Evolutionary conservation across 1,139 yeast genomes (phyloP).

Genomic region (Entelexis paramagnoliae): DNA sequence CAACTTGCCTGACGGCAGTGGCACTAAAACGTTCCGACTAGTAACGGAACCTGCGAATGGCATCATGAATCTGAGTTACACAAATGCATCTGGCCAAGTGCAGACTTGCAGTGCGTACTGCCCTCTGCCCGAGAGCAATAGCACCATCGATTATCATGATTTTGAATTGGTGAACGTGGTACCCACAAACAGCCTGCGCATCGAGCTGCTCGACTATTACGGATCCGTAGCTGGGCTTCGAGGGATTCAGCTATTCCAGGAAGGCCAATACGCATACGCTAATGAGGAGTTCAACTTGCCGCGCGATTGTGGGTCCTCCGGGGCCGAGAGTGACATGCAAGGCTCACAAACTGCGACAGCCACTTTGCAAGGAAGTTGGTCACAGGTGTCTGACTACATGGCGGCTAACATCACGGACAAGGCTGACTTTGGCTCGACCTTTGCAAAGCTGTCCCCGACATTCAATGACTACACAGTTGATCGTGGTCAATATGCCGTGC

Average conservation of each 20-base stretch:
- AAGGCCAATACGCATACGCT: constrained; percentile 55
- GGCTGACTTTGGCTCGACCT: constrained; percentile 32
- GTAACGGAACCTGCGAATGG: constrained; percentile 73
- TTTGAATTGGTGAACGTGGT: constrained; percentile 68
- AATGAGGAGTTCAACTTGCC: constrained; percentile 64
- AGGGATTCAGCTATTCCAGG: constrained; percentile 66
- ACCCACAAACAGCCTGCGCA: constrained; percentile 49
- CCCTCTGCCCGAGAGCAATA: constrained; percentile 42
- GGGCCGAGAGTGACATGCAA: neutral
- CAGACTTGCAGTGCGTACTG: constrained; percentile 76
- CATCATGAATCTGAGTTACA: constrained; percentile 81
- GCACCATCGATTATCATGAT: constrained; percentile 53
- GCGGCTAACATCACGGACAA: constrained; percentile 32
- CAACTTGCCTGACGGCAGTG: constrained; percentile 41
- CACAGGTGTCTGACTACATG: constrained; percentile 28
- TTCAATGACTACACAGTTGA: constrained; percentile 47
- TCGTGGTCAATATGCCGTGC: constrained; percentile 58
- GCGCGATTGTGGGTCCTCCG: constrained; percentile 29
- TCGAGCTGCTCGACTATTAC: constrained; percentile 60
- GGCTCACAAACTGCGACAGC: neutral
- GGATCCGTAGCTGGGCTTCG: constrained; percentile 59
- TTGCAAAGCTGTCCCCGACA: constrained; percentile 51
- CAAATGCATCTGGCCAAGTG: constrained; percentile 57
- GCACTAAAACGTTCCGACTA: constrained; percentile 59
- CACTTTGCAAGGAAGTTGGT: constrained; percentile 1